These are phyloP conservation scores for Penicillium samsonianum DNA, from an alignment of 495 filamentous ascomycete species.

Conservation along the genomic window DNA sequence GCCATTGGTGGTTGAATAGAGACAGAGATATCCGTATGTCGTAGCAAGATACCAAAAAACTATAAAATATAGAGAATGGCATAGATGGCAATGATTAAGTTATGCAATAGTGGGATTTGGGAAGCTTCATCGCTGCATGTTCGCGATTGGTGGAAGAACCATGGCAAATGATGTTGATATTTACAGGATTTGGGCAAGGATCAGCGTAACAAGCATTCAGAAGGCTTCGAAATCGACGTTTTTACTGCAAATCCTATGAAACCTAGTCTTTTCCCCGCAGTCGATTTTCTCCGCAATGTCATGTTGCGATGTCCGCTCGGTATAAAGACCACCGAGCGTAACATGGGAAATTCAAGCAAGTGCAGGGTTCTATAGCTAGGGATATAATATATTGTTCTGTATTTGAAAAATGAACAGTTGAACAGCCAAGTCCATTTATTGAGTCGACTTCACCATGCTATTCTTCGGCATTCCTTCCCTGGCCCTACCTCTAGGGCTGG, in stretches of 20 bases:
- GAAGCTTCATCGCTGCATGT: neutral
- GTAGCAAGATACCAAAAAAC: neutral
- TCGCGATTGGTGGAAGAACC: conserved; percentile 28
- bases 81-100: neutral
- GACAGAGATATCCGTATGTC: neutral
- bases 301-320: conserved; percentile 9
- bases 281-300: conserved; percentile 11
- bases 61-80: neutral
- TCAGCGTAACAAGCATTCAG: conserved; percentile 21
- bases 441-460: conserved; percentile 4
- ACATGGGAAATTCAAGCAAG: neutral
- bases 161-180: neutral
- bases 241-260: neutral
- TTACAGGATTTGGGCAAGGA: conserved; percentile 14
- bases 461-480: neutral
- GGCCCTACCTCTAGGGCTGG: conserved; percentile 5
- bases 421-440: neutral
- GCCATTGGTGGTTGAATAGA: conserved; percentile 18
- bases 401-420: neutral
- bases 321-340: conserved; percentile 18
- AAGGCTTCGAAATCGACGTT: conserved; percentile 8
- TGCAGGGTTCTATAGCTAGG: neutral
- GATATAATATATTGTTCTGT: neutral
- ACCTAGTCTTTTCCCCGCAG: conserved; percentile 15
- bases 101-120: neutral